Conservation (phyloP, 2,329 filamentous ascomycete species). For the Scedosporium dehoogii region DNA sequence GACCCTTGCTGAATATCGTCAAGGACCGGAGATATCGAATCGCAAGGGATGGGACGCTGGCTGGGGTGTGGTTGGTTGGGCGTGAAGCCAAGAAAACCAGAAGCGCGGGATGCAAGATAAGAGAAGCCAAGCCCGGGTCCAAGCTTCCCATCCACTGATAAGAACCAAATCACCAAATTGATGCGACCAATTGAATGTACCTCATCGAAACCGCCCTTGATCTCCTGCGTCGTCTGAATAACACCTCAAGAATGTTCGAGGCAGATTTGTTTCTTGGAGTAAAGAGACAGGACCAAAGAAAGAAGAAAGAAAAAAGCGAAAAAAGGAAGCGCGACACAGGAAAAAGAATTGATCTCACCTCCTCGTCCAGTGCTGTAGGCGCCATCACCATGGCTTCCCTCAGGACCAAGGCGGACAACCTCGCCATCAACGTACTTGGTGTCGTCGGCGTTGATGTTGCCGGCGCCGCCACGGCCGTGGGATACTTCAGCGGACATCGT, state of each 20-base stretch:
- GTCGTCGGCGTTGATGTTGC: slow-evolving; percentile 49
- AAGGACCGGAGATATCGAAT: too few species aligned
- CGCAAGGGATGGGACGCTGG: background rate
- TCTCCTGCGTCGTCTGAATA: background rate
- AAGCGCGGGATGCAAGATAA: slow-evolving; percentile 6
- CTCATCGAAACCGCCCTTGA: background rate
- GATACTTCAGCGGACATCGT: slow-evolving; percentile 39
- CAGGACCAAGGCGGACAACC: slow-evolving; percentile 43
- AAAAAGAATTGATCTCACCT: slow-evolving; percentile 29
- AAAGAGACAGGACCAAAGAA: background rate
- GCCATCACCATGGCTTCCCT: slow-evolving; percentile 47
- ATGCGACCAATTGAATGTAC: background rate
- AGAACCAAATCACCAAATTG: background rate
- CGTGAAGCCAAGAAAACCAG: background rate
- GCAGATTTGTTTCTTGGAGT: background rate
- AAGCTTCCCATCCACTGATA: background rate
- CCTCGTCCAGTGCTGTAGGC: slow-evolving; percentile 49
- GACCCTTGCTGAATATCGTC: too few species aligned
- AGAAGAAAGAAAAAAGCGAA: background rate
- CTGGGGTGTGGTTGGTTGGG: background rate
- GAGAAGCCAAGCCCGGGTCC: background rate
- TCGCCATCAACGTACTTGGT: slow-evolving; percentile 53
- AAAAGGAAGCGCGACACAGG: background rate
- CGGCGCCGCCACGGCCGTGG: slow-evolving; percentile 51
- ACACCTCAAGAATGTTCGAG: background rate